A percentile compares a stretch with the other conserved stretches of the same genome.
Evolutionary conservation across 2,329 filamentous ascomycete species (phyloP).

Genomic region (Xylaria arbuscula): DNA sequence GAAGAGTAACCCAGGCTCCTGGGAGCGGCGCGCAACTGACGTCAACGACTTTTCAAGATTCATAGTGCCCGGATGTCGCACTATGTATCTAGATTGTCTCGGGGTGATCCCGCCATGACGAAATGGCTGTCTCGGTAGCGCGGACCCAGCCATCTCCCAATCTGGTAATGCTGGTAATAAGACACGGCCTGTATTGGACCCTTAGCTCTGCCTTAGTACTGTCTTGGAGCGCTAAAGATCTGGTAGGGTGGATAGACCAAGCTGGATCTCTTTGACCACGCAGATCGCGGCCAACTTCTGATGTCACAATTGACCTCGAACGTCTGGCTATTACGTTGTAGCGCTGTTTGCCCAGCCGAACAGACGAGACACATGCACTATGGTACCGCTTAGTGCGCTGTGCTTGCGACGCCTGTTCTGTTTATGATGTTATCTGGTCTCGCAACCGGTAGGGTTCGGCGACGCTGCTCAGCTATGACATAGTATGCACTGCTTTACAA

Average conservation of each 20-base stretch:
- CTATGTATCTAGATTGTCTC: background rate
- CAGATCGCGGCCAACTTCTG: conserved; percentile 37
- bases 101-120: conserved; percentile 39
- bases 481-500: conserved; percentile 1
- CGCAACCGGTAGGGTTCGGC: conserved; percentile 1
- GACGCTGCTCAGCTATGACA: conserved; percentile 26
- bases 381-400: background rate
- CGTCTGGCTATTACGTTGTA: conserved; percentile 10
- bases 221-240: conserved; percentile 26
- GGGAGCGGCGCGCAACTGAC: conserved; percentile 21
- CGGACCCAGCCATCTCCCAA: conserved; percentile 32
- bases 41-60: conserved; percentile 24
- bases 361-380: background rate
- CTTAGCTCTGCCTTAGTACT: no score
- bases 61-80: background rate
- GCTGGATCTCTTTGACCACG: conserved; percentile 32
- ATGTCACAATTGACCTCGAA: conserved; percentile 41
- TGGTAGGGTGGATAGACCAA: conserved; percentile 12
- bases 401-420: background rate
- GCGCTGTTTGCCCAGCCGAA: background rate
- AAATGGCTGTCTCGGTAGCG: conserved; percentile 38
- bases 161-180: conserved; percentile 40
- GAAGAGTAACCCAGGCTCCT: background rate
- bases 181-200: conserved; percentile 4
- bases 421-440: conserved; percentile 21